A percentile compares a stretch with the other conserved stretches of the same genome.
Conservation (phyloP, 768 basidiomycete genomes). For the Termitomyces sp. region DNA sequence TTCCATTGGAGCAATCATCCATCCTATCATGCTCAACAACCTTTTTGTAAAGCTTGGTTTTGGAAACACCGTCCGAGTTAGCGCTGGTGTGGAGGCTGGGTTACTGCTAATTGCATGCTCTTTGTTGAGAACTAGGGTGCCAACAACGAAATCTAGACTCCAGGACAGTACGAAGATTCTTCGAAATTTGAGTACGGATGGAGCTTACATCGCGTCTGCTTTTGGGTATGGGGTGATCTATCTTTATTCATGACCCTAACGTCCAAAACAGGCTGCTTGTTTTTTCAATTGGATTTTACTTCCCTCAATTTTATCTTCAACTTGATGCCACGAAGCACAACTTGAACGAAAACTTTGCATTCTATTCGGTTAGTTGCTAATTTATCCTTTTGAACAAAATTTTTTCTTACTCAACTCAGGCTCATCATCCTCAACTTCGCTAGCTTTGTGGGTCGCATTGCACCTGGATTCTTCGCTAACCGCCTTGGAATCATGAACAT, state of each 20-base stretch:
- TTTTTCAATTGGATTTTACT: conserved; percentile 27
- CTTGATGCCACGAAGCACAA: conserved; percentile 33
- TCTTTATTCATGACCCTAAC: not conserved
- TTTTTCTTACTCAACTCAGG: conserved; percentile 6
- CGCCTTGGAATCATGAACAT: conserved; percentile 24
- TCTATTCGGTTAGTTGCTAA: conserved; percentile 22
- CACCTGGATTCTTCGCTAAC: conserved; percentile 22
- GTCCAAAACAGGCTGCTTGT: conserved; percentile 3
- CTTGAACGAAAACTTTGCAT: conserved; percentile 28
- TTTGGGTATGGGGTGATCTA: conserved; percentile 12
- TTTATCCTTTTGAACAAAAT: not conserved
- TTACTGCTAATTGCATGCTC: conserved; percentile 39
- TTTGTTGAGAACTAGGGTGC: conserved; percentile 38
- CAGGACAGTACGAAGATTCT: conserved; percentile 5
- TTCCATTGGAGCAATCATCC: conserved; percentile 43
- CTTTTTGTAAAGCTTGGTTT: conserved; percentile 37
- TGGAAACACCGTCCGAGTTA: conserved; percentile 39
- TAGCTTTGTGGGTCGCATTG: conserved; percentile 24
- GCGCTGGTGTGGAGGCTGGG: conserved; percentile 37
- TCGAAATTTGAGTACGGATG: conserved; percentile 16
- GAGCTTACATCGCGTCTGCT: conserved; percentile 14
- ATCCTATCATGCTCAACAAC: conserved; percentile 48
- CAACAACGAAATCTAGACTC: conserved; percentile 18
- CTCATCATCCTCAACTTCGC: conserved; percentile 26
- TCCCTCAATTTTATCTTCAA: conserved; percentile 39